Conservation (phyloP, 2,329 filamentous ascomycete genomes). For the Cercospora citrullina region DNA sequence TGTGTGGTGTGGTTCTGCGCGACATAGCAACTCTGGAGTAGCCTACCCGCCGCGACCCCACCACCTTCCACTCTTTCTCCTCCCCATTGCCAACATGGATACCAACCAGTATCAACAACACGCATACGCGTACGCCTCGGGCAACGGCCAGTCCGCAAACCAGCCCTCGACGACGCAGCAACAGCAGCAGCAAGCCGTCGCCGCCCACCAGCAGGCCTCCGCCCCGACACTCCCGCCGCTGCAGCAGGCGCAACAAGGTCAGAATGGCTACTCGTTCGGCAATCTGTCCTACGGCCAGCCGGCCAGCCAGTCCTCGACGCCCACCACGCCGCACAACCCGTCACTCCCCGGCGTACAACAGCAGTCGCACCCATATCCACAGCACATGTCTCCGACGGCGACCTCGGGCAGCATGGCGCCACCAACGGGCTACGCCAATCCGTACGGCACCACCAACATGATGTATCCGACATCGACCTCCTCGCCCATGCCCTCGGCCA, state of each 20-base stretch:
- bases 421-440: slow-evolving; percentile 35
- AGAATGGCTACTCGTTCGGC: slow-evolving; percentile 39
- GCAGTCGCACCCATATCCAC: slow-evolving; percentile 14
- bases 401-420: slow-evolving; percentile 40
- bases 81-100: slow-evolving; percentile 17
- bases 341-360: slow-evolving; percentile 32
- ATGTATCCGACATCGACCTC: slow-evolving; percentile 39
- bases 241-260: slow-evolving; percentile 31
- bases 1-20: slow-evolving; percentile 5
- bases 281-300: slow-evolving; percentile 38
- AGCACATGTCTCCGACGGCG: slow-evolving; percentile 22
- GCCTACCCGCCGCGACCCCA: slow-evolving; percentile 3
- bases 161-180: slow-evolving; percentile 24
- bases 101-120: slow-evolving; percentile 17
- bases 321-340: slow-evolving; percentile 39
- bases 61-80: slow-evolving; percentile 3
- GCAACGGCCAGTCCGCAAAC: slow-evolving; percentile 25
- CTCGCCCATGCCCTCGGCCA: slow-evolving; percentile 32
- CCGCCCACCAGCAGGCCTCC: slow-evolving; percentile 27
- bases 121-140: slow-evolving; percentile 15
- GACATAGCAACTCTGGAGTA: slow-evolving; percentile 17
- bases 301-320: slow-evolving; percentile 37
- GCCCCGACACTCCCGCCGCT: slow-evolving; percentile 41
- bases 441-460: slow-evolving; percentile 35
- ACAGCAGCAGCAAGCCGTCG: slow-evolving; percentile 24